Percentiles rank a stretch among this genome's conserved stretches.
Evolutionary conservation across 768 basidiomycete genomes (phyloP).

Genomic region (Kwoniella newhampshirensis): DNA sequence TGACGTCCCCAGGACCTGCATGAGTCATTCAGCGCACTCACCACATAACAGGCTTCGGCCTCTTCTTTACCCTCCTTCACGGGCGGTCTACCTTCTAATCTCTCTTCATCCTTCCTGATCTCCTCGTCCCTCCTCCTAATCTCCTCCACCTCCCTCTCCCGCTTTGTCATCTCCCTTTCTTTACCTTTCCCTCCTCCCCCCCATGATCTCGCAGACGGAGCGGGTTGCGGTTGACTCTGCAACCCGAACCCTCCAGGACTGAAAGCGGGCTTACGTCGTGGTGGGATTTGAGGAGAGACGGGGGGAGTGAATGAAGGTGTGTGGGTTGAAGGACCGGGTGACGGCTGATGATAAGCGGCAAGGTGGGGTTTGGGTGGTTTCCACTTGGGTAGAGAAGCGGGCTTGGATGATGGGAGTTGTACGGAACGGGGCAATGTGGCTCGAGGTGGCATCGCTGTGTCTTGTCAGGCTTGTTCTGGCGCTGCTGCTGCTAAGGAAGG

Average conservation of each 20-base stretch:
- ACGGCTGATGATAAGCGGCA: constrained; percentile 16
- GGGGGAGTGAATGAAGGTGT: constrained; percentile 22
- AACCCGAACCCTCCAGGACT: constrained; percentile 39
- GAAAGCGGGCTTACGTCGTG: constrained; percentile 33
- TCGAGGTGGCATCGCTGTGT: constrained; percentile 16
- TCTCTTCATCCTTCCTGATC: constrained; percentile 25
- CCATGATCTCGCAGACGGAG: constrained; percentile 4
- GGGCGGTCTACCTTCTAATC: constrained; percentile 24
- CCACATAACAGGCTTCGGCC: constrained; percentile 53
- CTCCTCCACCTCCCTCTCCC: constrained; percentile 16
- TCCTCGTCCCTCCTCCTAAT: constrained; percentile 26
- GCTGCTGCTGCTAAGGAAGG: no score
- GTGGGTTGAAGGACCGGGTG: constrained; percentile 6
- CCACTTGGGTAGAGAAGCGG: constrained; percentile 14
- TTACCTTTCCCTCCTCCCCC: constrained; percentile 18
- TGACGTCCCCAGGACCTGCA: not conserved
- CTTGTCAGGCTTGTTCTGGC: no score
- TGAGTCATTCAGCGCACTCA: constrained; percentile 20
- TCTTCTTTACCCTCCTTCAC: constrained; percentile 39
- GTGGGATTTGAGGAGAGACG: constrained; percentile 32
- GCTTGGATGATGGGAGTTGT: constrained; percentile 12
- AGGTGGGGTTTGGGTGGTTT: constrained; percentile 30
- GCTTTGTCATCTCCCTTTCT: constrained; percentile 15
- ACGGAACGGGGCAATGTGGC: constrained; percentile 18
- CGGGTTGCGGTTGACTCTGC: constrained; percentile 11